Percentiles rank a stretch among this genome's conserved stretches.
These are phyloP conservation scores for Casuarina glauca DNA, from an alignment of 306 rosid genomes.

Conservation along the genomic window DNA sequence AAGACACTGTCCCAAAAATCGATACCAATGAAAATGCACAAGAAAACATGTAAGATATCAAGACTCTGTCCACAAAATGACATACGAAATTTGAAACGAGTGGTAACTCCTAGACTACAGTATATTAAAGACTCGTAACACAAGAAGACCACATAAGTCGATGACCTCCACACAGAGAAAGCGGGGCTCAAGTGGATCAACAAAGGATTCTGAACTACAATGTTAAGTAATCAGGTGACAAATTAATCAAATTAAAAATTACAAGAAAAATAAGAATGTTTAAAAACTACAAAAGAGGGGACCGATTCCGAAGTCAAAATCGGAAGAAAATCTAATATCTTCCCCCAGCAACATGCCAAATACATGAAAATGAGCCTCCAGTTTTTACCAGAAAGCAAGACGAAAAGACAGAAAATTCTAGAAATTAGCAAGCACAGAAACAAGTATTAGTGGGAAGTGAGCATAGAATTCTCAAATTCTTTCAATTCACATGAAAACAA, in stretches of 20 bases:
- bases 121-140: neutral
- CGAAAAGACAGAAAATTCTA: neutral
- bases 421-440: neutral
- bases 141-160: neutral
- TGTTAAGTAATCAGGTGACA: neutral
- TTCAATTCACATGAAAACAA: neutral
- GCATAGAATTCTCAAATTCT: neutral
- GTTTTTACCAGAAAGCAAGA: neutral
- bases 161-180: neutral
- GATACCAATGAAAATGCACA: neutral
- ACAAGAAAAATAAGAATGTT: neutral
- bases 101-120: neutral
- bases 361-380: neutral
- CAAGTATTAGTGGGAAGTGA: neutral
- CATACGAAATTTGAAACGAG: neutral
- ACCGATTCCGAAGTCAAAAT: neutral
- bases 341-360: neutral
- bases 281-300: neutral
- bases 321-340: neutral
- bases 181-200: slow-evolving; percentile 1
- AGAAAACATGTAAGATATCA: neutral
- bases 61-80: neutral
- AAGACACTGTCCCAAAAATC: neutral
- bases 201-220: neutral
- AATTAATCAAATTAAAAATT: neutral